Evolutionary conservation across 179 eudicot genomes (phyloP).

Genomic region (Heliamphora pulchella): DNA sequence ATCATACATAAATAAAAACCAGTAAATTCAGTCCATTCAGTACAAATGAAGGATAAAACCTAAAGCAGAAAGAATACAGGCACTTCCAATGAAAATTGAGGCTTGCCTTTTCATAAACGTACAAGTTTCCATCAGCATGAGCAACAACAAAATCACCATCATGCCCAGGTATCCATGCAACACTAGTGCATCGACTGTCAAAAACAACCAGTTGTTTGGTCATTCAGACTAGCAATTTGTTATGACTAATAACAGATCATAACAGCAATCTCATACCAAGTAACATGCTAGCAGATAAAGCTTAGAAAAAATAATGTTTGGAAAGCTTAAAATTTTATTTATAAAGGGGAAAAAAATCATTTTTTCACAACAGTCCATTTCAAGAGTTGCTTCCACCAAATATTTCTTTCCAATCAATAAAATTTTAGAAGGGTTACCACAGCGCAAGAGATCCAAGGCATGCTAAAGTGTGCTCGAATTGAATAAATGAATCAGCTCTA

Average conservation of each 20-base stretch:
- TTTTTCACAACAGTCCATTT: too few species aligned
- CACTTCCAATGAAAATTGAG: conserved; percentile 15
- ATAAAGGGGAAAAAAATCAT: too few species aligned
- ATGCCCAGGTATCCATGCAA: conserved; percentile 83
- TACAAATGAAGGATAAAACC: conserved; percentile 10
- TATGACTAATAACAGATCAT: not conserved
- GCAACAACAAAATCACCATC: conserved; percentile 82
- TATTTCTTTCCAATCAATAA: not conserved
- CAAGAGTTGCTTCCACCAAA: not conserved
- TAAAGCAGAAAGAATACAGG: not conserved
- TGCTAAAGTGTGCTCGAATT: not conserved
- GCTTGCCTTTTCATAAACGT: conserved; percentile 89
- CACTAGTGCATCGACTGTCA: conserved; percentile 73
- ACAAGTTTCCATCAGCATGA: conserved; percentile 92
- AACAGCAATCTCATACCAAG: not conserved
- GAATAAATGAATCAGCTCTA: not conserved
- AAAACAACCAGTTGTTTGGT: conserved; percentile 20
- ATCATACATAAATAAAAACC: not conserved
- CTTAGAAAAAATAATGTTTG: not conserved
- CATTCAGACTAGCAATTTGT: conserved; percentile 12
- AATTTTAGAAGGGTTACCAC: not conserved
- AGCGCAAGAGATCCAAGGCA: not conserved
- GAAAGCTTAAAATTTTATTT: not conserved
- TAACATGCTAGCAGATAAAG: not conserved
- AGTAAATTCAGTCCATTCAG: conserved; percentile 1